Conservation (phyloP, 1,139 yeast species). For the Groenewaldozyma sp. region DNA sequence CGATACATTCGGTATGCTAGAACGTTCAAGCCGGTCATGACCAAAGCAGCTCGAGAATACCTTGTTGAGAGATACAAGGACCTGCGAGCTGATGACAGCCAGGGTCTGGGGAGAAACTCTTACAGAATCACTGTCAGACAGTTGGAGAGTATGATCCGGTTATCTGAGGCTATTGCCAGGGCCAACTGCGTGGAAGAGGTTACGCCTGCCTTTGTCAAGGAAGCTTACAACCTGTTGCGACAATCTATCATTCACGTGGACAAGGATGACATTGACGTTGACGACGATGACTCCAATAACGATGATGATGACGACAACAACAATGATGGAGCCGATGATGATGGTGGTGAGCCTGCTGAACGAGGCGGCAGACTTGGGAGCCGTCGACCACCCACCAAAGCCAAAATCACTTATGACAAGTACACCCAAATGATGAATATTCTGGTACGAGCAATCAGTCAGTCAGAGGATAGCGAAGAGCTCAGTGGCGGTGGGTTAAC, state of each 20-base stretch:
- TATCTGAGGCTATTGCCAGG: conserved; percentile 93
- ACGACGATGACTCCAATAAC: conserved; percentile 42
- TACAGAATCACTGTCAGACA: conserved; percentile 97
- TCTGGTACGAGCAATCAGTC: conserved; percentile 59
- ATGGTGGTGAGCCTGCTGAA: conserved; percentile 10
- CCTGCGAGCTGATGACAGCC: conserved; percentile 84
- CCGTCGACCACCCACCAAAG: conserved; percentile 27
- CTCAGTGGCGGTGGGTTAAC: conserved; percentile 24
- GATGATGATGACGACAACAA: conserved; percentile 12
- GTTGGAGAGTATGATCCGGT: conserved; percentile 81
- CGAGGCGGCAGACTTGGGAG: conserved; percentile 3
- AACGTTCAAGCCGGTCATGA: conserved; percentile 86
- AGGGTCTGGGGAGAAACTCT: conserved; percentile 74
- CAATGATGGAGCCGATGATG: conserved; percentile 11
- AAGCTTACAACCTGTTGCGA: conserved; percentile 82
- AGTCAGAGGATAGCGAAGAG: conserved; percentile 29
- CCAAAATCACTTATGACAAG: conserved; percentile 73
- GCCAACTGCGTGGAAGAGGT: conserved; percentile 92
- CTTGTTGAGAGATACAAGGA: conserved; percentile 79
- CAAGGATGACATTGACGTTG: conserved; percentile 85
- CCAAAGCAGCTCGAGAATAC: conserved; percentile 68
- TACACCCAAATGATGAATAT: conserved; percentile 78
- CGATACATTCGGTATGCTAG: conserved; percentile 88
- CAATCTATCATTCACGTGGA: conserved; percentile 93
- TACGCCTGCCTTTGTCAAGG: conserved; percentile 81